Evolutionary conservation across 345 rosid species (phyloP), one percentile per base, ranked within the genome.

Genomic region (Pelargonium nanum): DNA sequence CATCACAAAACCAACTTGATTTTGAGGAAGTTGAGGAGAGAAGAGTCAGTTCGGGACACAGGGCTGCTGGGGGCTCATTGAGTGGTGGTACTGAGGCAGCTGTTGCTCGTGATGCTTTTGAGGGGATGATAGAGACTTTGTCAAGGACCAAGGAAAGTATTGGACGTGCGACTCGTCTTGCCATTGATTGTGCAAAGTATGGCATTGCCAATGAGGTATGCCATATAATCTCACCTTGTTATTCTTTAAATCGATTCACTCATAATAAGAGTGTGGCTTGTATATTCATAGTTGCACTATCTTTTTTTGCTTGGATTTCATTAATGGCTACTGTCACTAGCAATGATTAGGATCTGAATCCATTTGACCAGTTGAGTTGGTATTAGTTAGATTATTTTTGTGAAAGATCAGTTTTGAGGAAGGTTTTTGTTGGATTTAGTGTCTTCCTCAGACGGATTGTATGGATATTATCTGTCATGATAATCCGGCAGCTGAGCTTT

Each of bases 101-200:
- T 62, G 95, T 89, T 71, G 83, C 97, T 57, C 87, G 96, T 58
- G 99, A 93, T 79, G 83, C 97, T 64, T 87, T 93, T 76, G 99
- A 93, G 79, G 99, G 97, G 66, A 93, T 93, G 99, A 78, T 89
- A 69, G 99, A 87, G 89, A 93, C 97, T 61, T 81, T 93, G 58
- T 89, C 96, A 13, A 84, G 99, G 81, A 89, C 96, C 25, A 89
- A 85, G 75, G 99, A 93, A 72, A 93, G 97, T 74, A 89, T 93
- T 24, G 93, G 95, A 62, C 97, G 97, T 59, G 97, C 97, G 32
- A 87, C 97, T 44, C 96, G 99, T 61, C 90, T 76, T 72, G 99
- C 97, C 56, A 83, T 93, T 66, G 90, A 85, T 61, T 93, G 99
- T 83, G 96, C 97, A 67, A 89, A 89, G 79, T 82, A 81, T 67